Base-by-base conservation (phyloP, 2,329 filamentous ascomycete species). In the Rhynchosporium secalis region DNA sequence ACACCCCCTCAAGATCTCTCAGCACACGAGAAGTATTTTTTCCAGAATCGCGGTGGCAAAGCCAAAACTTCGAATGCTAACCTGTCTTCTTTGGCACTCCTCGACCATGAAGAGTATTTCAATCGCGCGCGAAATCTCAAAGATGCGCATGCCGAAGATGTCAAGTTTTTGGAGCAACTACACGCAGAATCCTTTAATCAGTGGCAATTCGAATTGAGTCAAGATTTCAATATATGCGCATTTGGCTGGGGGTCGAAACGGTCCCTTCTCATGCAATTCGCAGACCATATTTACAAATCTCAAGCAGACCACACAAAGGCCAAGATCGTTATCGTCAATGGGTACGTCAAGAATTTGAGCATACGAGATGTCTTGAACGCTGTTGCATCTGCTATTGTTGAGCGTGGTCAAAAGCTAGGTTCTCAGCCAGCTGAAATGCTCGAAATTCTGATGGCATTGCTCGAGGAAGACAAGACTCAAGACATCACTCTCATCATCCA, bases 231-330 rank as follows among this genome's bases (percentile, higher is more conserved):
- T 71, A 80, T 98, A 57, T 96, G 95, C 73, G 78, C 97, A 0
- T 97, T 96, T 74, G 95, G 95, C 36, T 96, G 92, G 74, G 95
- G 95, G 0, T 96, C 92, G 2, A 99, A 99, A 76, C 83, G 90
- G 40, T 78, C 80, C 3, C 83, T 98, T 0, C 80, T 94, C 9
- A 85, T 88, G 63, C 81, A 84, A 48, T 96, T 96, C 73, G 92
- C 91, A 0, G 83, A 85, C 61, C 85, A 91, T 74, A 72, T 90
- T 13, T 85, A 91, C 71, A 76, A 81, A 9, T 62, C 65, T 73
- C 69, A 66, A 72, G 20, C 68, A 67, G 62, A 73, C 67, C 58
- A 72, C 64, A 26, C 66, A 67, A 31, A 75, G 65, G 60, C 65
- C 12, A 86, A 83, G 54, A 91, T 96, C 66, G 86, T 96, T 43